Evolutionary conservation across 148 eudicot species (phyloP), one percentile per base, ranked within the genome.

Genomic region (Pharnaceum exiguum): DNA sequence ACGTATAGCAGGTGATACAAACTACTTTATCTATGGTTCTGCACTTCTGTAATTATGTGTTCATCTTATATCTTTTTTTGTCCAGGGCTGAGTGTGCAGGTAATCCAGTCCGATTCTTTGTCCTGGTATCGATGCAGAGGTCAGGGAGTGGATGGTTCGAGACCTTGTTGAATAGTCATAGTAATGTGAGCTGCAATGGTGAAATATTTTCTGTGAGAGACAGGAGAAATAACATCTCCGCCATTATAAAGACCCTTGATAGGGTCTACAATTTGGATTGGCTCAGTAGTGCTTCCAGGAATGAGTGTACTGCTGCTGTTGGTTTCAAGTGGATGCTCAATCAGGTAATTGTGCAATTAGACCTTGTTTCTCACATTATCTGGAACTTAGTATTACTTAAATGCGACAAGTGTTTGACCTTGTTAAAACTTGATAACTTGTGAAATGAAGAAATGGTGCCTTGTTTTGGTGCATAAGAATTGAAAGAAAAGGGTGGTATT

Each of bases 251-350:
- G 64, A 86, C 85, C 29, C 82, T 93, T 48, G 91, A 94, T 70
- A 77, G 47, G 69, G 89, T 94, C 36, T 94, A 89, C 74, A 80
- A 86, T 75, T 79, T 94, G 79, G 99, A 94, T 56, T 85, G 81
- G 95, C 56, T 76, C 13, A 85, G 67, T 35, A 93, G 99, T 68
- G 96, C 99, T 47, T 86, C 99, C 48, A 94, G 84, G 78, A 93
- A 83, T 59, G 79, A 89, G 50, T 94, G 99, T 59, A 83, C 95
- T 2, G 95, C 96, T 46, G 99, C 99, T 26, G 75, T 94, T 50
- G 99, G 99, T 66, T 86, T 89, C 82, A 94, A 89, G 74, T 94
- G 99, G 99, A 94, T 94, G 99, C 84, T 94, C 51, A 94, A 89
- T 74, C 99, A 89, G 96, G 99, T 94, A 79, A 28, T 31, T 18